Percentiles rank a stretch among this genome's conserved stretches.
phyloP scores from a whole-genome alignment of 306 rosid genomes.

The Carpinus fangiana region DNA sequence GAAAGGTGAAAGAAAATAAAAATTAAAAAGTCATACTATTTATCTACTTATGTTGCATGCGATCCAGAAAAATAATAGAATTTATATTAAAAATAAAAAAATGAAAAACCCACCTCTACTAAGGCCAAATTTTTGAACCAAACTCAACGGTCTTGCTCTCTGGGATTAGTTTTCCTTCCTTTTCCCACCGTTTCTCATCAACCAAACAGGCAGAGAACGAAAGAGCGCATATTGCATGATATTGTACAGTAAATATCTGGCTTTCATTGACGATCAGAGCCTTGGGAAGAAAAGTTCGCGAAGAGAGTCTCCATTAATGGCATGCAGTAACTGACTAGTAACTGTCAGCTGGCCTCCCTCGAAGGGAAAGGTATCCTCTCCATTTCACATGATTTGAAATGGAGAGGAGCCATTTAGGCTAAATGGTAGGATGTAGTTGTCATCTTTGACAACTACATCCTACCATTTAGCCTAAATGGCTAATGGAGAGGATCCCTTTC shows the following conservation, averaged over 20 bases:
- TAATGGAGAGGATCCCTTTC: too few species aligned
- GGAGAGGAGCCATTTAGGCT: too few species aligned
- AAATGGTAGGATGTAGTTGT: too few species aligned
- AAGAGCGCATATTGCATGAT: not conserved
- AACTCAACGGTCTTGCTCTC: not conserved
- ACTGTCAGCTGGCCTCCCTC: too few species aligned
- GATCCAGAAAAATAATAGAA: not conserved
- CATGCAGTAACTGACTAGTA: too few species aligned
- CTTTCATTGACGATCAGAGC: not conserved
- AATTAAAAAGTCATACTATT: not conserved
- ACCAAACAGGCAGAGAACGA: not conserved
- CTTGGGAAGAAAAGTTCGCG: conserved; percentile 16
- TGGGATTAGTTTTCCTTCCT: not conserved
- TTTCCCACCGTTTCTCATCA: not conserved
- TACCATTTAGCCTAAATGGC: too few species aligned
- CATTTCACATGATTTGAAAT: too few species aligned
- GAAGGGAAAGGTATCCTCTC: too few species aligned
- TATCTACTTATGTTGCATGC: not conserved
- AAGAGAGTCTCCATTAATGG: not conserved
- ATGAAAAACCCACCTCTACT: conserved; percentile 1
- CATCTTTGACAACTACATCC: too few species aligned
- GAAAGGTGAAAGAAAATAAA: not conserved
- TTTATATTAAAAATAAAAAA: not conserved
- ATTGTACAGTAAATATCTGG: not conserved
- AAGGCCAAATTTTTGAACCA: not conserved